Conservation (phyloP, 176 grass and related monocot genomes). For the Hyparrhenia diplandra region DNA sequence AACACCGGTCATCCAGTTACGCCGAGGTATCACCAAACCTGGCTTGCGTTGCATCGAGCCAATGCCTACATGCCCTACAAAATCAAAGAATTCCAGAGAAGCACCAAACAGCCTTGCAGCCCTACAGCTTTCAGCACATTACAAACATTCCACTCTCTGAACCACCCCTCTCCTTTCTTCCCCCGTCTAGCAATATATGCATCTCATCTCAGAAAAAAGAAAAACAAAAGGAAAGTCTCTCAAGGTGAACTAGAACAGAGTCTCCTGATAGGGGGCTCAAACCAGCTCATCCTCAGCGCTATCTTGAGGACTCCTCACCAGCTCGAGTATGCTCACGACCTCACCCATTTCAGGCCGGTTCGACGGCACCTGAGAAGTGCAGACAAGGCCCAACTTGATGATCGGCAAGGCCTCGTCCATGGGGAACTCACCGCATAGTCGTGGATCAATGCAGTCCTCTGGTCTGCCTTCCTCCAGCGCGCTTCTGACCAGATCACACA, state of each 20-base stretch:
- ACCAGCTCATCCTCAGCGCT: conserved; percentile 58
- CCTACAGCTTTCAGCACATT: conserved; percentile 26
- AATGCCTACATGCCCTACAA: conserved; percentile 23
- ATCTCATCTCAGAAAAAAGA: conserved; percentile 38
- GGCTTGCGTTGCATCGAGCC: conserved; percentile 24
- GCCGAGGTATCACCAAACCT: not conserved
- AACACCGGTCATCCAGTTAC: not conserved
- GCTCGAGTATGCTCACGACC: conserved; percentile 78
- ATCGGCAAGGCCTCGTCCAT: conserved; percentile 75
- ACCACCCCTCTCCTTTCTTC: conserved; percentile 13
- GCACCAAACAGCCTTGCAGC: conserved; percentile 26
- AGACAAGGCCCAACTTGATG: conserved; percentile 81
- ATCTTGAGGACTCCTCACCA: conserved; percentile 64
- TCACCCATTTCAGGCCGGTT: conserved; percentile 84
- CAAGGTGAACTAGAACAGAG: not conserved
- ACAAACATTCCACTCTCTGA: conserved; percentile 47
- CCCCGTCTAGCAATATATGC: conserved; percentile 45
- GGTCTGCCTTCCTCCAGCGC: conserved; percentile 72
- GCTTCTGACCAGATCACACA: conserved; percentile 67
- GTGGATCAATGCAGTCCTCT: conserved; percentile 66
- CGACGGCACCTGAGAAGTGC: conserved; percentile 90
- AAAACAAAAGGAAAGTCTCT: conserved; percentile 17
- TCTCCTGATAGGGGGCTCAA: conserved; percentile 27
- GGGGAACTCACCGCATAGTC: conserved; percentile 57
- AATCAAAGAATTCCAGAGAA: conserved; percentile 30